These are phyloP conservation scores for Mortierella hygrophila DNA, from an alignment of 192 early-diverging fungal species.

Conservation along the genomic window DNA sequence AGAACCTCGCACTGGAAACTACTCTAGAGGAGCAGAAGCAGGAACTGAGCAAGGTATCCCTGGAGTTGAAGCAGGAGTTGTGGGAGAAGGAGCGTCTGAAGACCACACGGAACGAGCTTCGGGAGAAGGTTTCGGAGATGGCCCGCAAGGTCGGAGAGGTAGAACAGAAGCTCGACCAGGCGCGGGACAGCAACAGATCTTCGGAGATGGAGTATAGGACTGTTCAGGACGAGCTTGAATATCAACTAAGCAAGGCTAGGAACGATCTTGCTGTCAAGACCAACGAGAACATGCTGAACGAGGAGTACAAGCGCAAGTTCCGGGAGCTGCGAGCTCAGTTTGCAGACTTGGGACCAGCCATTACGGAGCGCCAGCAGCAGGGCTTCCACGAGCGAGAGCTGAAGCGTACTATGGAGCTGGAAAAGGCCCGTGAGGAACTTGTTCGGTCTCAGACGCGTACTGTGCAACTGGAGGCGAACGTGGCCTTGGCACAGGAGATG, in stretches of 20 bases:
- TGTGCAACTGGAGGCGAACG: constrained; percentile 35
- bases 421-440: constrained; percentile 39
- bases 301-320: constrained; percentile 53
- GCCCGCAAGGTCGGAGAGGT: constrained; percentile 38
- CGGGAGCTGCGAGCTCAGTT: constrained; percentile 40
- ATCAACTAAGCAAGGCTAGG: constrained; percentile 30
- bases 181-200: constrained; percentile 12
- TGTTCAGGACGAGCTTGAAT: constrained; percentile 43
- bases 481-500: constrained; percentile 39
- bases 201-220: constrained; percentile 45
- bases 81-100: constrained; percentile 38
- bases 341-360: constrained; percentile 31
- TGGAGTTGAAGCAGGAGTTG: constrained; percentile 33
- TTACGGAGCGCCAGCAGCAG: constrained; percentile 31
- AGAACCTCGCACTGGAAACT: constrained; percentile 6
- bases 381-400: constrained; percentile 52
- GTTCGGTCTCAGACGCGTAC: constrained; percentile 6
- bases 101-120: constrained; percentile 24
- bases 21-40: constrained; percentile 25
- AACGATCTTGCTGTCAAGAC: constrained; percentile 40
- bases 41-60: constrained; percentile 4
- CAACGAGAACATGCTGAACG: constrained; percentile 29
- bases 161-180: constrained; percentile 45
- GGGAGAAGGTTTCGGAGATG: constrained; percentile 34
- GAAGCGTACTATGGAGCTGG: constrained; percentile 43